Base-by-base conservation (phyloP, 768 basidiomycete species). In the Mycena alexandri region DNA sequence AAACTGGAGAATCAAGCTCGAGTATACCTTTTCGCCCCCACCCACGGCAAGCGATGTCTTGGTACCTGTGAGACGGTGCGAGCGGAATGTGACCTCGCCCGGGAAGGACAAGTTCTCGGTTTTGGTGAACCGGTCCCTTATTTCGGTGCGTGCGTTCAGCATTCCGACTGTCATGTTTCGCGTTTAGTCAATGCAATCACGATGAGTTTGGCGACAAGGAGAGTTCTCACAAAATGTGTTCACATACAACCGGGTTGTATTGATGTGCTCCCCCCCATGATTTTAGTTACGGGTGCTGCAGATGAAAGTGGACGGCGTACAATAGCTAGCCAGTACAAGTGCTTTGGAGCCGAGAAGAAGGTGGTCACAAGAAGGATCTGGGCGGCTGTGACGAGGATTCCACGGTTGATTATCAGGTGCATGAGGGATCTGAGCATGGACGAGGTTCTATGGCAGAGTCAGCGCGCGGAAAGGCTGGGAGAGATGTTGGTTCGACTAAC, bases 161-260 rank as follows among this genome's bases (percentile, higher is more conserved):
- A 77, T 46, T 61, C 43, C 29, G 76, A 76, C 22, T 63, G 72
- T 13, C 55, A 21, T 29, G 16, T 7, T 36, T 48, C 12, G 2
- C 17, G 36, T 21, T 36, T 9, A 48, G n/a, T n/a, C n/a, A n/a
- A n/a, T n/a, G n/a, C n/a, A n/a, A n/a, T 36, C 22, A 24, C 58
- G 42, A 43, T 52, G 24, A 62, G 42, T 12, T 10, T 24, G 19
- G 29, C 41, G 29, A 24, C 12, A 47, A 19, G 36, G 56, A 56
- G 16, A 88, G 5, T 22, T 79, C 84, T 78, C 58, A 85, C 84
- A 85, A 72, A 85, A 85, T 1, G 83, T 84, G 65, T 85, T 85
- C 21, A 81, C 84, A 67, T 85, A 85, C 7, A 85, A 74, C 47
- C 82, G 83, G 6, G 29, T 29, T 3, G 29, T 29, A 6, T 29